Evolutionary conservation across 2,329 filamentous ascomycete species (phyloP), one percentile per base, ranked within the genome.

Genomic region (Fusarium redolens): DNA sequence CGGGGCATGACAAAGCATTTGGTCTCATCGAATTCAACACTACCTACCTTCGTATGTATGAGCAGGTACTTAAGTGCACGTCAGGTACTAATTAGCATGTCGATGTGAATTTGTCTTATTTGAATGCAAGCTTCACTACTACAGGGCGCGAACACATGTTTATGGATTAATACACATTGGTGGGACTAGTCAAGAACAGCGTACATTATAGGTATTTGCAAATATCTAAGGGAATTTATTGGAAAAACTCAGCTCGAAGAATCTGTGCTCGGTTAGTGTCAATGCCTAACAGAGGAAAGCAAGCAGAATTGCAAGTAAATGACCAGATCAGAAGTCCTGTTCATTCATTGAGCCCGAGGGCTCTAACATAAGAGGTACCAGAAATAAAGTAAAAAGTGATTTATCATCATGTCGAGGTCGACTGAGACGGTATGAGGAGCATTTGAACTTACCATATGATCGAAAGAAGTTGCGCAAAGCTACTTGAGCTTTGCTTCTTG

Each of bases 351-450:
- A 87, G 85, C 84, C 86, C 80, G 82, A 86, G 85, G 81, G 80
- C 87, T 87, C 91, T 96, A 92, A 93, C 90, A 94, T 94, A 96
- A 97, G 95, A 97, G 95, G 94, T 97, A 95, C 94, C 94, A 97
- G 93, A 97, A 95, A 92, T 86, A 85, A 86, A 84, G 83, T 84
- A 78, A 85, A 72, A 86, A 85, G 87, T 86, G 81, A 82, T 83
- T 79, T 90, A 88, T 96, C 93, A 95, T 96, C 93, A 94, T 89
- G 77, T 79, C 30, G 58, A 64, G 73, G 69, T 74, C 66, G 63
- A 78, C 81, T 77, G 68, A 50, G 44, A 61, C 43, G 45, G 63
- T 58, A 20, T 52, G 18, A 18, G 43, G 35, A 33, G 37, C 12
- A 28, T 10, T 22, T 52, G 45, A 64, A 78, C 83, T 83, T 84